phyloP scores from a whole-genome alignment of 176 grass and related monocot species.

The Oryza australiensis region DNA sequence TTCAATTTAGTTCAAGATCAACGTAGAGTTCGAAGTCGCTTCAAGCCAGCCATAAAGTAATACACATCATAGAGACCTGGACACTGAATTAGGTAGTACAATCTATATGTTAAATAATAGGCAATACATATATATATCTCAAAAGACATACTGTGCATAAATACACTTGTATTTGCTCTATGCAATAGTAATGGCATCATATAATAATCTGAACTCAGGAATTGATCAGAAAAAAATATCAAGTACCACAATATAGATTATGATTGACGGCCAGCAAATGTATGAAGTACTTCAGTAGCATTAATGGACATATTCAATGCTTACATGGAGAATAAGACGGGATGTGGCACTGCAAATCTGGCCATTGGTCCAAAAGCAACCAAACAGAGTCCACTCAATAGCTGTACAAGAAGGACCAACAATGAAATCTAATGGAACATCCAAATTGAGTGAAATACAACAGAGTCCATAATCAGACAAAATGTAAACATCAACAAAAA shows the following conservation, averaged over 20 bases:
- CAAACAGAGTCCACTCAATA: conserved; percentile 98
- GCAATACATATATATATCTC: background rate
- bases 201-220: conserved; percentile 13
- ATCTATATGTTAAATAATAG: background rate
- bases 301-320: conserved; percentile 17
- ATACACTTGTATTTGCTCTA: background rate
- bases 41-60: conserved; percentile 1
- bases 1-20: background rate
- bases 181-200: background rate
- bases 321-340: conserved; percentile 95
- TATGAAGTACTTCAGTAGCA: background rate
- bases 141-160: background rate
- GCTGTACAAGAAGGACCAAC: conserved; percentile 56
- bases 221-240: background rate
- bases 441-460: background rate
- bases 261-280: background rate
- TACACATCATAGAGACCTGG: background rate
- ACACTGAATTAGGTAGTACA: background rate
- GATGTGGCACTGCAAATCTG: conserved; percentile 99
- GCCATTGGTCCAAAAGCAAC: conserved; percentile 99
- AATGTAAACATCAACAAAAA: background rate
- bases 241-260: background rate
- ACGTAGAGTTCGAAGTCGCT: conserved; percentile 19
- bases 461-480: background rate
- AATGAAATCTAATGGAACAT: conserved; percentile 21